Evolutionary conservation across 2,329 filamentous ascomycete genomes (phyloP), one percentile per base, ranked within the genome.

Genomic region (Scedosporium dehoogii): DNA sequence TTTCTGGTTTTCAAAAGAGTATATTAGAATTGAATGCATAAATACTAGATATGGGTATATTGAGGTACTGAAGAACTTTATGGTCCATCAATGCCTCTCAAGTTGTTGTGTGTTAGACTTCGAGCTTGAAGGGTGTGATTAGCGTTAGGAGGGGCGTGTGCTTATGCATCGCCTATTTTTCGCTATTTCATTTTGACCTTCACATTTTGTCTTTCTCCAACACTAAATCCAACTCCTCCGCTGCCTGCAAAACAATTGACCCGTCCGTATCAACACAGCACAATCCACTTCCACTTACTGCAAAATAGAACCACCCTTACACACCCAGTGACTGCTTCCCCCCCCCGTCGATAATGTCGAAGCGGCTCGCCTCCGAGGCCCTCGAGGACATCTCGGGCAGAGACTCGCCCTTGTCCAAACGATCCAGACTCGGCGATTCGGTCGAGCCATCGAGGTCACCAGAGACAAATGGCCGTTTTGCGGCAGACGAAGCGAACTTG

Each of bases 321-420:
- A 61, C 58, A 6, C 59, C 2, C 18, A 25, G 60, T 53, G 48
- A 61, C 59, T 33, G 25, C n/a, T 23, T 14, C 46, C 18, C 44
- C 53, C 41, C 57, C 58, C 16, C 48, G 21, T 3, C 61, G 42
- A 18, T 23, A 18, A 62, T 62, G 60, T 57, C 60, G 38, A 87
- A 88, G 75, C 80, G 85, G 64, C 80, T 81, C 63, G 85, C 85
- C 62, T 79, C 81, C 33, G 84, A 87, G 71, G 77, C 83, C 51
- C 77, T 87, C 46, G 84, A 86, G 44, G 82, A 85, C 65, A 71
- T 84, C 55, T 73, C 74, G 44, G 82, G 77, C 62, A 72, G 80
- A 63, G 81, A 77, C 58, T 86, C 84, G 38, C 85, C 85, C 3
- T 81, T 79, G 38, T 82, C 82, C 23, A 88, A 86, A 72, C 81